These are phyloP conservation scores for Corchorus olitorius DNA, from an alignment of 345 rosid species.

Conservation along the genomic window DNA sequence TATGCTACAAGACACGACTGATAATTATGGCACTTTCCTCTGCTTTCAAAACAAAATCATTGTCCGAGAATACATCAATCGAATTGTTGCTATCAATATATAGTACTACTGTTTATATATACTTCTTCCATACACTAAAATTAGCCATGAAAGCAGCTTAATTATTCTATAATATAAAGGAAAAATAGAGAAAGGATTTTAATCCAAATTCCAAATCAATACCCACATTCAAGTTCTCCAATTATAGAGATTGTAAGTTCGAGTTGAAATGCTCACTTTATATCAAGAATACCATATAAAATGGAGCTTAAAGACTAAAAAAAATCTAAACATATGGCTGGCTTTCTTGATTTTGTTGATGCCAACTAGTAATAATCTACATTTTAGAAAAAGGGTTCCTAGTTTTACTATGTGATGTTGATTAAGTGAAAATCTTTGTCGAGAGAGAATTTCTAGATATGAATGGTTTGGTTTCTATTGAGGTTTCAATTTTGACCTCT, in stretches of 20 bases:
- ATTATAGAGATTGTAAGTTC: too few species aligned
- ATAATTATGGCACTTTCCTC: not conserved
- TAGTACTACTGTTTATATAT: too few species aligned
- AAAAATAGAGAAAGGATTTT: too few species aligned
- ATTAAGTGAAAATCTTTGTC: conserved; percentile 33
- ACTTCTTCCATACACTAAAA: not conserved
- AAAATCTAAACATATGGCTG: too few species aligned
- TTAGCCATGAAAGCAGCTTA: not conserved
- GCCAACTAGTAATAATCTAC: not conserved
- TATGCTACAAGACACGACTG: not conserved
- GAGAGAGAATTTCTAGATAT: conserved; percentile 8
- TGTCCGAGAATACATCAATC: not conserved
- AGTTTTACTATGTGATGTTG: conserved; percentile 16
- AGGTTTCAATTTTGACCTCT: conserved; percentile 10
- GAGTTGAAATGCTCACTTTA: too few species aligned
- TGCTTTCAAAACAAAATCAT: conserved; percentile 15
- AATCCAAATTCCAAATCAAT: too few species aligned
- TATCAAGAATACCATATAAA: too few species aligned
- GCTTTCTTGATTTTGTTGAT: not conserved
- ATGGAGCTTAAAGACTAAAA: too few species aligned
- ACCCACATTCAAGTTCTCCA: too few species aligned
- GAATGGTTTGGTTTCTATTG: not conserved
- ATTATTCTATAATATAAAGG: not conserved
- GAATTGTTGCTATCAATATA: not conserved
- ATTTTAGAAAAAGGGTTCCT: conserved; percentile 1